Evolutionary conservation across 306 rosid species (phyloP), one percentile per base, ranked within the genome.

Genomic region (Cyamopsis tetragonoloba): DNA sequence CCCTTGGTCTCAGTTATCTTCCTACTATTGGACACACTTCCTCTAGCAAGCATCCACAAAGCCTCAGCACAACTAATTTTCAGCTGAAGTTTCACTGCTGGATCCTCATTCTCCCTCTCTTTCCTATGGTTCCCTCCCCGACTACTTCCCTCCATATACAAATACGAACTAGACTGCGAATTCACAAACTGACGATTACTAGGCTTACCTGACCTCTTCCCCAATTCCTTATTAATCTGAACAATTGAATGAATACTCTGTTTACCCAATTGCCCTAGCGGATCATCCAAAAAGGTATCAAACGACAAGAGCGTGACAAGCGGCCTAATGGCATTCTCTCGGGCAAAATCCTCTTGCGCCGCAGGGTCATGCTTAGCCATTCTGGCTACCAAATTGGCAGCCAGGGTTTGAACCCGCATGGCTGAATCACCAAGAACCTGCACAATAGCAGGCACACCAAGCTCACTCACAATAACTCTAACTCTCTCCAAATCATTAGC

Each of bases 1-100:
- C 96, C 93, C 70, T 89, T 89, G 1, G 95, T 87, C 86, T 89
- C 96, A 0, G 86, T 83, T 69, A 89, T 82, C 77, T 82, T 84
- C 83, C 76, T 77, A 74, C 93, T 83, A 24, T 89, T 89, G 1
- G 82, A 51, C 50, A 84, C 85, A 67, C 93, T 89, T 20, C 83
- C 87, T 32, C 39, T 79, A 0, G 91, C 84, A n/a, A 89, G 93
- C 93, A 82, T 84, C 90, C 96, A 89, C 83, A 89, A 65, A 2
- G 93, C 93, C 74, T 71, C 77, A 0, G 89, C 93, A 53, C 96
- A 86, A 42, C 84, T 83, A 58, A 81, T 13, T 64, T 83, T 86
- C 74, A 83, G 73, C 79, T 79, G 39, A 77, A 82, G 88, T 83
- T 86, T 89, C 18, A 82, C 75, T 0, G 54, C 50, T 7, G 96